phyloP scores from a whole-genome alignment of 106 monocot genomes.

The Acanthochlamys bracteata region DNA sequence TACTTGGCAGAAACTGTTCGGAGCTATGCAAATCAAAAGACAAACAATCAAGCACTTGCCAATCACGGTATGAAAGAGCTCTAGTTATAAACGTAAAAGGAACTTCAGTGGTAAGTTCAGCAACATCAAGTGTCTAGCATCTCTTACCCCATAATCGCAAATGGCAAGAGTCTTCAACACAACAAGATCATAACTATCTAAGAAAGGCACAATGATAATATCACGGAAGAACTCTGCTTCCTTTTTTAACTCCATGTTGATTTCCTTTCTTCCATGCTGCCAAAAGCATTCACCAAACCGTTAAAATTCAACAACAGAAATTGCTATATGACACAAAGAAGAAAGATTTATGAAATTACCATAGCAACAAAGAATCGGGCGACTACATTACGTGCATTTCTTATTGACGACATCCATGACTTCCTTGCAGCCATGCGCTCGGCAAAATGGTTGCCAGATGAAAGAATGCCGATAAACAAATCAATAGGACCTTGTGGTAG shows the following conservation, averaged over 20 bases:
- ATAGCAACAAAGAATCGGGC: conserved; percentile 93
- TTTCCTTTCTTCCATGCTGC: conserved; percentile 85
- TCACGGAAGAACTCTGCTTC: conserved; percentile 95
- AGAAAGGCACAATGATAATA: conserved; percentile 85
- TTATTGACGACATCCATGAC: conserved; percentile 80
- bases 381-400: conserved; percentile 46
- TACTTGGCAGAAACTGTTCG: conserved; percentile 78
- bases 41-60: too few relatives aligned
- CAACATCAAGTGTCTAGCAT: conserved; percentile 17
- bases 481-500: conserved; percentile 69
- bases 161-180: conserved; percentile 96
- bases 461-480: conserved; percentile 92
- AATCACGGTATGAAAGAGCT: not conserved
- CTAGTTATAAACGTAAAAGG: too few relatives aligned
- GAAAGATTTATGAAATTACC: conserved; percentile 56
- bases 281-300: conserved; percentile 14
- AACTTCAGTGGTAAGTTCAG: conserved; percentile 21
- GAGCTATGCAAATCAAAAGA: not conserved
- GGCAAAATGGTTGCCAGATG: conserved; percentile 92
- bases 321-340: not conserved
- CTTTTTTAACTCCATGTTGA: conserved; percentile 77
- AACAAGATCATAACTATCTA: conserved; percentile 98
- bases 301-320: conserved; percentile 11
- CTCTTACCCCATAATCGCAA: conserved; percentile 92
- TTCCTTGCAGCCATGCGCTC: conserved; percentile 98